Percentiles rank a stretch among this genome's conserved stretches.
These are phyloP conservation scores for Marasmius tenuissimus DNA, from an alignment of 1,284 basidiomycete species.

Conservation along the genomic window DNA sequence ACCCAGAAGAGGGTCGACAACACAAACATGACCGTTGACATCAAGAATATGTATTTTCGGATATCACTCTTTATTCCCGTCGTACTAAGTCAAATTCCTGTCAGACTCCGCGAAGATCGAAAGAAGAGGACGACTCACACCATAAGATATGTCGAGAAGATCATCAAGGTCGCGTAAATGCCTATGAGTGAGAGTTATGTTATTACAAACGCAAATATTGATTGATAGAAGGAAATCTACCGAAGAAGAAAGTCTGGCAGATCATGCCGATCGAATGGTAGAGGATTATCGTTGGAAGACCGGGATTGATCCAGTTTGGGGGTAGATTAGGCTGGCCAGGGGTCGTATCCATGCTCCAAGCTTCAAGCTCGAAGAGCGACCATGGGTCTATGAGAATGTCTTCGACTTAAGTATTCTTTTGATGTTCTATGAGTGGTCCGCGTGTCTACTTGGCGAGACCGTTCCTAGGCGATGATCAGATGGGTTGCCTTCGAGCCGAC, in stretches of 20 bases:
- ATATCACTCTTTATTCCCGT: slow-evolving; percentile 3
- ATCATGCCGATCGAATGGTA: background rate
- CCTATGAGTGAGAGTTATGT: background rate
- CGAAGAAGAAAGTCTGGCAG: background rate
- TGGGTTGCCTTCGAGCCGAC: too few relatives aligned
- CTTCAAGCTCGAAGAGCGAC: too few relatives aligned
- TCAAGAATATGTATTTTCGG: slow-evolving; percentile 8
- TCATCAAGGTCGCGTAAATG: slow-evolving; percentile 9
- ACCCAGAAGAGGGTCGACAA: slow-evolving; percentile 19
- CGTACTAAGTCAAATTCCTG: background rate
- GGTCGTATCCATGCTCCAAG: too few relatives aligned
- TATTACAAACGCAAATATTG: background rate
- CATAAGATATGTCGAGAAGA: slow-evolving; percentile 10
- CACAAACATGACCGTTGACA: slow-evolving; percentile 12
- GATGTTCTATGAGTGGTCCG: too few relatives aligned
- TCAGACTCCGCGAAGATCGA: background rate
- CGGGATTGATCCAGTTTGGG: too few relatives aligned
- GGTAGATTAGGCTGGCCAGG: too few relatives aligned
- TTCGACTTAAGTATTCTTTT: too few relatives aligned
- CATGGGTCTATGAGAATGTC: too few relatives aligned
- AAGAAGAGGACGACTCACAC: background rate
- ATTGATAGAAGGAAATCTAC: background rate
- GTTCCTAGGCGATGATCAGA: too few relatives aligned
- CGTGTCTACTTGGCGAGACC: too few relatives aligned
- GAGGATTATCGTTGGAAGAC: background rate